Percentiles rank a stretch among this genome's conserved stretches.
Evolutionary conservation across 129 eudicot species (phyloP).

Genomic region (carrot (Daucus carota)): DH1_v3.0 NC_030385.2:41893001-41893500

Average conservation of each 20-base stretch:
- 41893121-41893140: neutral
- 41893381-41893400: neutral
- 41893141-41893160: neutral
- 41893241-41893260: conserved; percentile 52
- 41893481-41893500: neutral
- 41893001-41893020: too few relatives aligned
- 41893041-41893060: conserved; percentile 24
- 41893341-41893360: neutral
- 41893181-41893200: neutral
- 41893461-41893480: neutral
- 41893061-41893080: conserved; percentile 45
- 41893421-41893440: neutral
- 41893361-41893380: neutral
- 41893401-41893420: conserved; percentile 64
- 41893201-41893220: conserved; percentile 30
- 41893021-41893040: neutral
- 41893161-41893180: conserved; percentile 8
- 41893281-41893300: conserved; percentile 90
- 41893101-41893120: conserved; percentile 52
- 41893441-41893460: conserved; percentile 5
- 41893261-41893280: conserved; percentile 70
- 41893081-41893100: conserved; percentile 63
- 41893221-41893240: conserved; percentile 60
- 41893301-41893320: conserved; percentile 22
- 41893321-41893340: conserved; percentile 5